phyloP scores from a whole-genome alignment of 2,329 filamentous ascomycete genomes.

The Colletotrichum sansevieriae region DNA sequence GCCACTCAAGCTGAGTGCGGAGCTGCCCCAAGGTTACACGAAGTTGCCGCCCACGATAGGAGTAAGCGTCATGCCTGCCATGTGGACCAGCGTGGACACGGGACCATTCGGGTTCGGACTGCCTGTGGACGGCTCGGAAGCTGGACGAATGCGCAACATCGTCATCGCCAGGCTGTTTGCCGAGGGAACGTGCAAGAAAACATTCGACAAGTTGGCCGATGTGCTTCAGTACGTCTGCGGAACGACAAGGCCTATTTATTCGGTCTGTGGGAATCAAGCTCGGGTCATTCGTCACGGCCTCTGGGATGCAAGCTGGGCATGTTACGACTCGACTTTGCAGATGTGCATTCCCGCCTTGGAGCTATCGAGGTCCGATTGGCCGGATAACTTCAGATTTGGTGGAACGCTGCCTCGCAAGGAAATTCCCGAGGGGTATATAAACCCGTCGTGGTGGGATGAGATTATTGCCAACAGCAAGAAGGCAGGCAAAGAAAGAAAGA shows the following conservation, averaged over 20 bases:
- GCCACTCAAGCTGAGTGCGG: slow-evolving; percentile 54
- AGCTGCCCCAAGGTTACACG: slow-evolving; percentile 53
- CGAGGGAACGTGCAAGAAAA: slow-evolving; percentile 13
- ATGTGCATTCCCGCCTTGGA: slow-evolving; percentile 56
- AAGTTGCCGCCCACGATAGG: slow-evolving; percentile 43
- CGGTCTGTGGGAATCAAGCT: background rate
- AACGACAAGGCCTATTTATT: slow-evolving; percentile 4
- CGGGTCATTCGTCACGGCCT: slow-evolving; percentile 13
- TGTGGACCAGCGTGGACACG: too few relatives aligned
- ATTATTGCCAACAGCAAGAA: slow-evolving; percentile 46
- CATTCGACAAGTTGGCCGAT: slow-evolving; percentile 12
- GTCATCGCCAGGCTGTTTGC: slow-evolving; percentile 16
- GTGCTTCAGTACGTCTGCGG: slow-evolving; percentile 9
- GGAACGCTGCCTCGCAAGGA: slow-evolving; percentile 55
- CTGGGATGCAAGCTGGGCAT: slow-evolving; percentile 18
- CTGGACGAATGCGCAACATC: slow-evolving; percentile 11
- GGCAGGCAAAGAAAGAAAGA: slow-evolving; percentile 46
- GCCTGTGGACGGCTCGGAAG: slow-evolving; percentile 32
- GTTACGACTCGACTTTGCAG: slow-evolving; percentile 46
- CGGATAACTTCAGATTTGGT: slow-evolving; percentile 56
- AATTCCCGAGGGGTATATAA: slow-evolving; percentile 46
- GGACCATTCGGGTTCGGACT: slow-evolving; percentile 54
- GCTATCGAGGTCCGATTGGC: slow-evolving; percentile 52
- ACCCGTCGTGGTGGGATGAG: slow-evolving; percentile 60
- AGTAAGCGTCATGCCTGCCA: too few relatives aligned